phyloP scores from a whole-genome alignment of 1,139 yeast genomes.

The Blastobotrys illinoisensis region DNA sequence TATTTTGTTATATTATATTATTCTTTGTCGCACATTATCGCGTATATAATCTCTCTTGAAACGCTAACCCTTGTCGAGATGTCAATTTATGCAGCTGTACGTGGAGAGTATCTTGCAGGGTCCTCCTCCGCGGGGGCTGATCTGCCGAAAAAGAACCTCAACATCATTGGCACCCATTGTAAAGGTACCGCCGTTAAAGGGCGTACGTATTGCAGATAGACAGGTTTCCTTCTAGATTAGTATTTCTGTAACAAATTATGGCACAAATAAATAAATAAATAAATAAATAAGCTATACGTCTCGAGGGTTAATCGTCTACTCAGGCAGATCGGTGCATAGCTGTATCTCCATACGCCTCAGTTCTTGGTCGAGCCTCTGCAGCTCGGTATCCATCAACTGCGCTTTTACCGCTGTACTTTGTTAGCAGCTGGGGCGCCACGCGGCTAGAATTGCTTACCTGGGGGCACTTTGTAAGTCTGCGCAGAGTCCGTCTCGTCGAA shows the following conservation, averaged over 20 bases:
- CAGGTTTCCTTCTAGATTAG: not conserved
- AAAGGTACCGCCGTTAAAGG: no score
- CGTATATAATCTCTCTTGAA: not conserved
- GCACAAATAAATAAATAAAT: not conserved
- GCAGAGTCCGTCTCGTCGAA: not conserved
- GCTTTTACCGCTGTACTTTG: not conserved
- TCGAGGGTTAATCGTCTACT: not conserved
- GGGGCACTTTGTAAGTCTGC: not conserved
- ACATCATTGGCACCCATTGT: no score
- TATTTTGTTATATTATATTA: not conserved
- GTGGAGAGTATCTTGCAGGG: no score
- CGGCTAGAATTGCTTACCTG: not conserved
- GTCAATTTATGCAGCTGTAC: not conserved
- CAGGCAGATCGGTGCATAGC: not conserved
- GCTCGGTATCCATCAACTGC: slow-evolving; percentile 5
- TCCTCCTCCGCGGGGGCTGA: no score
- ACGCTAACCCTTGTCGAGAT: not conserved
- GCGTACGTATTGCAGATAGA: no score
- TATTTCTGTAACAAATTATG: not conserved
- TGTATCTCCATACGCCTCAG: slow-evolving; percentile 6
- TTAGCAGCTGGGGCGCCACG: not conserved
- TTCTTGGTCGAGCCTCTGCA: slow-evolving; percentile 6
- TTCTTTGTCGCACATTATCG: not conserved
- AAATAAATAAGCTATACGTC: not conserved
- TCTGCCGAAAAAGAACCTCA: no score